Evolutionary conservation across 2,329 filamentous ascomycete genomes (phyloP).

Genomic region (Cladosporium sp.): DNA sequence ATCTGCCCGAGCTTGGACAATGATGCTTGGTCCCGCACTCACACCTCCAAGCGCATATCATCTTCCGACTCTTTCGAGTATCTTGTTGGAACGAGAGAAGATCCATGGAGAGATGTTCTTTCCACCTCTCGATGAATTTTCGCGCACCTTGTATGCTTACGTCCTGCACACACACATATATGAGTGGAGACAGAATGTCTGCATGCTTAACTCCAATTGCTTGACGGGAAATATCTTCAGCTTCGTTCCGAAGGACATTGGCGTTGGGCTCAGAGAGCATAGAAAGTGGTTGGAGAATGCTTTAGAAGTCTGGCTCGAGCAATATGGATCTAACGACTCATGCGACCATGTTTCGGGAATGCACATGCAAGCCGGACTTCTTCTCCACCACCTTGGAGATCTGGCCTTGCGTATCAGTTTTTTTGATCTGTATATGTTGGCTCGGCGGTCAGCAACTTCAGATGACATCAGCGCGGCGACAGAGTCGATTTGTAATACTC

Average conservation of each 20-base stretch:
- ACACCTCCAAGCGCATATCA: not conserved
- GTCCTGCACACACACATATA: not conserved
- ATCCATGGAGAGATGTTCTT: not conserved
- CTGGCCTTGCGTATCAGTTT: not conserved
- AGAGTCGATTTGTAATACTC: not conserved
- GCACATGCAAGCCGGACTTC: not conserved
- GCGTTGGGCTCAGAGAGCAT: not conserved
- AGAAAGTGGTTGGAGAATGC: not conserved
- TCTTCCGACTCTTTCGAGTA: not conserved
- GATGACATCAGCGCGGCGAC: not conserved
- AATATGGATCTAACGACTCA: not conserved
- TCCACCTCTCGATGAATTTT: not conserved
- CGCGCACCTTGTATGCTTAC: not conserved
- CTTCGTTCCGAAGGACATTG: not conserved
- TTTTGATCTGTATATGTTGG: not conserved
- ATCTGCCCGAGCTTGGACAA: not conserved
- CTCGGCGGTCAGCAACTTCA: not conserved
- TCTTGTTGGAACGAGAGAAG: not conserved
- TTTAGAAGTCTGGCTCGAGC: not conserved
- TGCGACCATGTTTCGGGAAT: not conserved
- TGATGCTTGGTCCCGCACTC: not conserved
- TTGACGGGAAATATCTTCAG: not conserved
- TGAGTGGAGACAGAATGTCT: not conserved
- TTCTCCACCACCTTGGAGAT: not conserved
- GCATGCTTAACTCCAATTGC: not conserved